Percentiles rank a stretch among this genome's conserved stretches.
Conservation (phyloP, 192 early-diverging fungal species). For the Umbelopsis sp. region DNA sequence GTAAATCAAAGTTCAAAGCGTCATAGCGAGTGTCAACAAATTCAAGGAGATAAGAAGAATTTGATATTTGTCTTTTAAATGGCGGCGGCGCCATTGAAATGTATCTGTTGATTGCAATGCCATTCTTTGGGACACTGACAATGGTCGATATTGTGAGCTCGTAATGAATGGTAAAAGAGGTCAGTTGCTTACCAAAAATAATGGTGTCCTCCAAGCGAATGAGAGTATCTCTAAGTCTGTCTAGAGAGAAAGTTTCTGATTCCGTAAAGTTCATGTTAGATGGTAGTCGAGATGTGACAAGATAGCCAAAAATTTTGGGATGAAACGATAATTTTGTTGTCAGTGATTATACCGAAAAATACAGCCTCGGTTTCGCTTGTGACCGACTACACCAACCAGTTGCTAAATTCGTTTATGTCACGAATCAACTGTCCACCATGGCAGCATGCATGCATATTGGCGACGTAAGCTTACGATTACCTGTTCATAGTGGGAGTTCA, state of each 20-base stretch:
- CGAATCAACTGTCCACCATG: no score
- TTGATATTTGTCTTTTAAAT: not conserved
- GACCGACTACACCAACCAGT: no score
- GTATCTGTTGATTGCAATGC: no score
- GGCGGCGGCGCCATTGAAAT: no score
- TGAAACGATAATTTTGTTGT: no score
- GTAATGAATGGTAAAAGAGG: not conserved
- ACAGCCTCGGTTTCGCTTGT: no score
- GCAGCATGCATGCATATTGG: no score
- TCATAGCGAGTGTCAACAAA: not conserved
- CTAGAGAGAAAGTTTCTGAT: conserved; percentile 37
- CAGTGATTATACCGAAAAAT: not conserved
- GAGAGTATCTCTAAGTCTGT: conserved; percentile 71
- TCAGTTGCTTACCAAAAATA: conserved; percentile 67
- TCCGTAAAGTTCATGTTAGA: conserved; percentile 31
- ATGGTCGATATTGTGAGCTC: no score
- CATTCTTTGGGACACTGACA: no score
- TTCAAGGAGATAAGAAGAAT: not conserved
- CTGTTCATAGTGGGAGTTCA: no score
- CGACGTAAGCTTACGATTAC: no score
- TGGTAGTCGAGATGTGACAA: not conserved
- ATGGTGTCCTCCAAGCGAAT: conserved; percentile 96
- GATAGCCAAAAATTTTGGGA: conserved; percentile 8
- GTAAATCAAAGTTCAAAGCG: not conserved
- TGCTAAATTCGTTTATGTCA: no score